Conservation (phyloP, 2,329 filamentous ascomycete genomes). For the Arthroderma sp. region DNA sequence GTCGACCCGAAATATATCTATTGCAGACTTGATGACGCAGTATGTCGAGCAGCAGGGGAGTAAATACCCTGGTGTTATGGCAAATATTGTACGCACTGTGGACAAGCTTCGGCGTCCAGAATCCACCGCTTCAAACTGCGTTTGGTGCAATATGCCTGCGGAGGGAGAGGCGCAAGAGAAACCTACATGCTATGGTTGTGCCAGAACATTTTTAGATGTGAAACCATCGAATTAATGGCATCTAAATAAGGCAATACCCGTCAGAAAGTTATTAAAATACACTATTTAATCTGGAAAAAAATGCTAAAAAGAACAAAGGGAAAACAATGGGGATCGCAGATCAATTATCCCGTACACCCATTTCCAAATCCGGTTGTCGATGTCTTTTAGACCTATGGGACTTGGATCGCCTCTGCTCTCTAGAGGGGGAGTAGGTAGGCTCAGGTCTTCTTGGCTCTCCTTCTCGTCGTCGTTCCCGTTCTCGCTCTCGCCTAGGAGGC, state of each 20-base stretch:
- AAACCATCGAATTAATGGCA: not conserved
- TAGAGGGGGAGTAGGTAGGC: conserved; percentile 5
- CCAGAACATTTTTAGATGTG: conserved; percentile 16
- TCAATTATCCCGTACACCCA: conserved; percentile 1
- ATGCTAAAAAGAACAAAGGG: not conserved
- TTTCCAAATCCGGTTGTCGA: conserved; percentile 15
- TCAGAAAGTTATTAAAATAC: not conserved
- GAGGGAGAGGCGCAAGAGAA: conserved; percentile 38
- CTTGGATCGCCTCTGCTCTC: conserved; percentile 3
- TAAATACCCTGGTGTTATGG: conserved; percentile 79
- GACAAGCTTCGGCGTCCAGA: conserved; percentile 52
- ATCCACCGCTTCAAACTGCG: conserved; percentile 36
- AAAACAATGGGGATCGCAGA: not conserved
- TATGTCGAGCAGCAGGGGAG: conserved; percentile 81
- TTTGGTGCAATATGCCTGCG: conserved; percentile 56
- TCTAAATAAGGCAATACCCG: not conserved
- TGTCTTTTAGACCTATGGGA: conserved; percentile 13
- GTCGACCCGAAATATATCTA: conserved; percentile 52
- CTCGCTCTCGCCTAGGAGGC: not conserved
- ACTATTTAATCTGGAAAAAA: not conserved
- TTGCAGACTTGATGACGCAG: conserved; percentile 77
- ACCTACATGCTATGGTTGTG: conserved; percentile 30
- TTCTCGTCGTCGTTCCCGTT: not conserved
- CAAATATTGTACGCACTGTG: conserved; percentile 89
- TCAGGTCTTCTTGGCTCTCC: conserved; percentile 9